Conservation (phyloP, 805 yeast species). For the Yarrowia sp. region DNA sequence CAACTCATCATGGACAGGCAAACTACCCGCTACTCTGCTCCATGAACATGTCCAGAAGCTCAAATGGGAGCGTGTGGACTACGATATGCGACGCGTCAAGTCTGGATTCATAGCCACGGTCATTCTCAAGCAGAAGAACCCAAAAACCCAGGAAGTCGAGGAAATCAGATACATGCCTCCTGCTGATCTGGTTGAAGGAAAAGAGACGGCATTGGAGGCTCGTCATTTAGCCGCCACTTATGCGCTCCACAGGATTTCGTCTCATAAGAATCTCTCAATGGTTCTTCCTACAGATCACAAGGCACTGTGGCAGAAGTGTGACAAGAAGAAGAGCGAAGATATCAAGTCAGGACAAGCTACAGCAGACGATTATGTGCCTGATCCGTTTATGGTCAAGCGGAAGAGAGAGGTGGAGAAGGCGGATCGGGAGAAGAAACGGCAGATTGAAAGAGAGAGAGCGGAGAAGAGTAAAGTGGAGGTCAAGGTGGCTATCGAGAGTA, state of each 20-base stretch:
- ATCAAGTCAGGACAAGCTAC: conserved; percentile 55
- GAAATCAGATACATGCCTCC: conserved; percentile 62
- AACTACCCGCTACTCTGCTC: conserved; percentile 82
- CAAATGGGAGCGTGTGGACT: conserved; percentile 87
- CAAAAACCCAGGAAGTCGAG: conserved; percentile 76
- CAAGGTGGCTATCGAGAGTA: conserved; percentile 2
- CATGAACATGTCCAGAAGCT: conserved; percentile 87
- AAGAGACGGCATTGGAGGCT: conserved; percentile 86
- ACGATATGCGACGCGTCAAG: conserved; percentile 65
- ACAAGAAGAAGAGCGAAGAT: conserved; percentile 61
- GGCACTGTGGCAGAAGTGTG: conserved; percentile 77
- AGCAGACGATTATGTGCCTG: conserved; percentile 66
- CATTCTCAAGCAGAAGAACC: conserved; percentile 72
- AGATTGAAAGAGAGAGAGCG: conserved; percentile 23
- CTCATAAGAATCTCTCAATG: conserved; percentile 83
- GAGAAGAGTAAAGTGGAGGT: conserved; percentile 9
- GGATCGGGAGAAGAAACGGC: conserved; percentile 32
- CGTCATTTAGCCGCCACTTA: conserved; percentile 90
- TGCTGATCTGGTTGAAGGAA: conserved; percentile 61
- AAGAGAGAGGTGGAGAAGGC: conserved; percentile 65
- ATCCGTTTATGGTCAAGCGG: conserved; percentile 70
- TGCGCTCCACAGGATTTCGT: conserved; percentile 79
- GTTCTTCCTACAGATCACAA: conserved; percentile 84
- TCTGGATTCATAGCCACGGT: conserved; percentile 72
- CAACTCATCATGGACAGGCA: conserved; percentile 91